phyloP scores from a whole-genome alignment of 108 stramenopile genomes.

The Cyclotella atomus region DNA sequence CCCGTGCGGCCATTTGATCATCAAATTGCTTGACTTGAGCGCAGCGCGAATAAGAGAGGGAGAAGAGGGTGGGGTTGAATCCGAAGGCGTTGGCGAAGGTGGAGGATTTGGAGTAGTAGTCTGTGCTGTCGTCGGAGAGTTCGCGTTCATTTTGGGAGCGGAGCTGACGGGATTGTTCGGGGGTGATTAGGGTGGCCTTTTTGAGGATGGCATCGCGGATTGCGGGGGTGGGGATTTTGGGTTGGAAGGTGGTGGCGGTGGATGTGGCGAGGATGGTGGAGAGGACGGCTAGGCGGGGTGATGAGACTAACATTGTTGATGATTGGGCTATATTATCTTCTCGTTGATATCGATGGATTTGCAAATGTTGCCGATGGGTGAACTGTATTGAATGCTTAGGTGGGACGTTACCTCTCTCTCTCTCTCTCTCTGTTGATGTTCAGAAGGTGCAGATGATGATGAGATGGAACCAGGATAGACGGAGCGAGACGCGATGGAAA shows the following conservation, averaged over 20 bases:
- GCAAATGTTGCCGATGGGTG: no score
- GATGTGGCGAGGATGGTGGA: not conserved
- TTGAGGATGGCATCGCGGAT: conserved; percentile 5
- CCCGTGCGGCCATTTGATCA: conserved; percentile 41
- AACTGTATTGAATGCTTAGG: no score
- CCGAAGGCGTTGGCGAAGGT: conserved; percentile 13
- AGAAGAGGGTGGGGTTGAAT: conserved; percentile 65
- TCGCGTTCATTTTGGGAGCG: not conserved
- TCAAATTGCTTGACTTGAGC: conserved; percentile 46
- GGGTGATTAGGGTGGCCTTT: conserved; percentile 10
- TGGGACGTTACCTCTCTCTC: no score
- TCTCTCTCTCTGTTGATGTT: no score
- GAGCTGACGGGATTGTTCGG: conserved; percentile 3
- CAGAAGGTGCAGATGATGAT: no score
- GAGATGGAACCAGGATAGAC: no score
- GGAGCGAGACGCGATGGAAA: no score
- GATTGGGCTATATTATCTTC: no score
- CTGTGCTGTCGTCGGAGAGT: not conserved
- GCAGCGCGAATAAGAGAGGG: conserved; percentile 82
- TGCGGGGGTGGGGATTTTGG: not conserved
- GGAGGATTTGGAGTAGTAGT: conserved; percentile 7
- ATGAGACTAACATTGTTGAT: not conserved
- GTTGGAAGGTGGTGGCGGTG: not conserved
- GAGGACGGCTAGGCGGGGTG: not conserved
- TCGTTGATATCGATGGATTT: no score